Evolutionary conservation across 805 yeast genomes (phyloP).

Genomic region (Kockiozyma suomiensis): DNA sequence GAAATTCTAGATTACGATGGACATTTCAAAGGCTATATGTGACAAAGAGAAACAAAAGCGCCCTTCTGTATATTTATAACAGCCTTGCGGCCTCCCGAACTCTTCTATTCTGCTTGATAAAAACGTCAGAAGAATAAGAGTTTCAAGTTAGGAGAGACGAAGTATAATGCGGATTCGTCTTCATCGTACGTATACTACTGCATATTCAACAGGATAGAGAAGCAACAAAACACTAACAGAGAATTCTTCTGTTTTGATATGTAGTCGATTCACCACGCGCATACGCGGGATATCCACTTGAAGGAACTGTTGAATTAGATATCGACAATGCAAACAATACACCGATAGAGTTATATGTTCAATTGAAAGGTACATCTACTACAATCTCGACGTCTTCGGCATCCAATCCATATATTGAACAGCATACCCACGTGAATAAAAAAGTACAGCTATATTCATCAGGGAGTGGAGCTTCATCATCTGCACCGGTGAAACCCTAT

Average conservation of each 20-base stretch:
- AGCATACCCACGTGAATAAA: constrained; percentile 10
- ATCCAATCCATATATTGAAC: neutral
- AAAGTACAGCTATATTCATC: neutral
- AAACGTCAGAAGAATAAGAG: no score
- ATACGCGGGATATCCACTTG: constrained; percentile 13
- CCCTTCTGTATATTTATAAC: no score
- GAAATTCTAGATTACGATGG: no score
- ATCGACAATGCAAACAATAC: constrained; percentile 10
- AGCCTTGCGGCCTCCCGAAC: no score
- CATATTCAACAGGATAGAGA: no score
- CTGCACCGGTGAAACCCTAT: neutral
- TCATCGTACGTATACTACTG: constrained; percentile 11
- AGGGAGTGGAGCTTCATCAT: neutral
- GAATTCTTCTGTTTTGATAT: neutral
- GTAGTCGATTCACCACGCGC: constrained; percentile 12
- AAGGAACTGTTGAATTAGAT: constrained; percentile 4
- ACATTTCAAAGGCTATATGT: no score
- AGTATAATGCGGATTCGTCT: neutral
- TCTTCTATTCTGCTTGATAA: no score
- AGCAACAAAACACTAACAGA: no score
- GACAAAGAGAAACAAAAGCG: no score
- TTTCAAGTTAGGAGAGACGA: no score
- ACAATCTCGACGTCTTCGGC: constrained; percentile 2
- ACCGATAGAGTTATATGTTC: constrained; percentile 15
- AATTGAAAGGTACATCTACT: constrained; percentile 17